phyloP scores from a whole-genome alignment of 2,329 filamentous ascomycete genomes.

The Nakataea oryzae region DNA sequence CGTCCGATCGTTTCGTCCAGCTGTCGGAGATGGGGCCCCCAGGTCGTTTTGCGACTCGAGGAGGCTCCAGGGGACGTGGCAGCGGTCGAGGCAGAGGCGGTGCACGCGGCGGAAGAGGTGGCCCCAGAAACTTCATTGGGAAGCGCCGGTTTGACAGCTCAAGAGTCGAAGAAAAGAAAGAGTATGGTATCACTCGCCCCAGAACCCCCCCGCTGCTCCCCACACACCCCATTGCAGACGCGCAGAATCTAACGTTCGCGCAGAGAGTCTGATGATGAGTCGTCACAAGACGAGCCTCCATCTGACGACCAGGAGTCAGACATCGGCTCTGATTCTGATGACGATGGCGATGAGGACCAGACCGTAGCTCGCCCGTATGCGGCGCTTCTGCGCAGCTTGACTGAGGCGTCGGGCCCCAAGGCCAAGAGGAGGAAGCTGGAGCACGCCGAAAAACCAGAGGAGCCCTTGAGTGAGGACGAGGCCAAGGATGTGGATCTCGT shows the following conservation, averaged over 20 bases:
- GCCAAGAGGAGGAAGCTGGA: conserved; percentile 49
- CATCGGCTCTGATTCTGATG: conserved; percentile 31
- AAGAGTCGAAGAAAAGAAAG: conserved; percentile 32
- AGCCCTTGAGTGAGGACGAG: conserved; percentile 18
- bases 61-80: conserved; percentile 22
- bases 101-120: conserved; percentile 16
- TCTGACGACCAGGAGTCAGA: conserved; percentile 22
- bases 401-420: conserved; percentile 30
- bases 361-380: conserved; percentile 39
- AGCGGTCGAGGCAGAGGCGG: conserved; percentile 14
- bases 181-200: conserved; percentile 20
- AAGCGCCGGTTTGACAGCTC: conserved; percentile 32
- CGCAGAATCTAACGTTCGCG: not conserved
- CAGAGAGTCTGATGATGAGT: conserved; percentile 9
- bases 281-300: conserved; percentile 5
- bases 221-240: conserved; percentile 1
- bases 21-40: not conserved
- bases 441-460: conserved; percentile 17
- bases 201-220: too few species aligned
- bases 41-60: conserved; percentile 13
- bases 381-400: conserved; percentile 47
- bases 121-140: conserved; percentile 6
- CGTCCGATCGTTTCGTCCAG: not conserved
- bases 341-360: conserved; percentile 34
- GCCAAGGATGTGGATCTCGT: conserved; percentile 29